Conservation (phyloP, 1,284 basidiomycete species). For the Marasmius fiardii region DNA sequence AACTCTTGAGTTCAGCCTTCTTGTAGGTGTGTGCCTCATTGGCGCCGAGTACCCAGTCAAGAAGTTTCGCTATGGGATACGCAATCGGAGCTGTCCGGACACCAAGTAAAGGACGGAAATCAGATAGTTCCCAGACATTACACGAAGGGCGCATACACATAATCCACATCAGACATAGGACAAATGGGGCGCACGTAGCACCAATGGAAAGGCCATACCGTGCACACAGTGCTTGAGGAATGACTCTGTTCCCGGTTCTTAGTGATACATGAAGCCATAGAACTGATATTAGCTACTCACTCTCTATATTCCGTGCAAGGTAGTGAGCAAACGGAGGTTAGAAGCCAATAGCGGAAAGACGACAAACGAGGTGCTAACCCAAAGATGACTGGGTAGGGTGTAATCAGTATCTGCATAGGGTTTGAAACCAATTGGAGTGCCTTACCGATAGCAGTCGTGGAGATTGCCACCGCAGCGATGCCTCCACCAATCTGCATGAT, state of each 20-base stretch:
- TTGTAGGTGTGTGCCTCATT: conserved; percentile 80
- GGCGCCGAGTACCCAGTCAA: conserved; percentile 76
- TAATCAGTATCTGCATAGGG: conserved; percentile 3
- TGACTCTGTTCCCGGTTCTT: conserved; percentile 55
- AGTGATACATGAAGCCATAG: background rate
- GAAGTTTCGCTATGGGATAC: conserved; percentile 84
- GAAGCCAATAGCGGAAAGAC: background rate
- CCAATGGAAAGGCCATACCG: conserved; percentile 90
- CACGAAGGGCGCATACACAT: conserved; percentile 46
- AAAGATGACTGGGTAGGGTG: conserved; percentile 61
- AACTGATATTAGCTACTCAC: conserved; percentile 44
- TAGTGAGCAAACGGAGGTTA: background rate
- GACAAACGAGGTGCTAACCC: conserved; percentile 56
- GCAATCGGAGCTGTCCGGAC: conserved; percentile 68
- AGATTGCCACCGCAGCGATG: conserved; percentile 78
- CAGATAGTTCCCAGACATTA: background rate
- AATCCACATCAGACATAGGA: conserved; percentile 77
- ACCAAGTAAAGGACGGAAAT: conserved; percentile 2
- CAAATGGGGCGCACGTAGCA: conserved; percentile 82
- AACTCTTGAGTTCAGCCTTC: conserved; percentile 90
- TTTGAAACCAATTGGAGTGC: conserved; percentile 9
- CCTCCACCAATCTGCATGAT: conserved; percentile 72
- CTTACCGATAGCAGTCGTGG: conserved; percentile 80
- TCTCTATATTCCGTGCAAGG: conserved; percentile 27
- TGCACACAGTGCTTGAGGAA: conserved; percentile 86